Evolutionary conservation across 1,284 basidiomycete species (phyloP).

Genomic region (Neonothopanus nambi): DNA sequence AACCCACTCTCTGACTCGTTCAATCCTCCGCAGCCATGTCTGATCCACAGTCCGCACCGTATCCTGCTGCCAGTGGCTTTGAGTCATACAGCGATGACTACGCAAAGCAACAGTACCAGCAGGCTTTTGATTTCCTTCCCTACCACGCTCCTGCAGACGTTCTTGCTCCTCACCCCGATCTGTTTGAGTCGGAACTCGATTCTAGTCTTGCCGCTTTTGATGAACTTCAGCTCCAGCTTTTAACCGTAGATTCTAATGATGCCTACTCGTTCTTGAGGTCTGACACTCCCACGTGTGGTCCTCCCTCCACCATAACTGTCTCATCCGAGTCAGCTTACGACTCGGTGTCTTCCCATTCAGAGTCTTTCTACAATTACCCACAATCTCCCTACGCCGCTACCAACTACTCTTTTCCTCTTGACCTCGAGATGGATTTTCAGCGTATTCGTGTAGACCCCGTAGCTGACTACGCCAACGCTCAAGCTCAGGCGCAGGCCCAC

Average conservation of each 20-base stretch:
- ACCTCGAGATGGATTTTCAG: constrained; percentile 73
- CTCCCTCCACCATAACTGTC: constrained; percentile 74
- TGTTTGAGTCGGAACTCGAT: constrained; percentile 80
- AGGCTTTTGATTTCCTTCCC: constrained; percentile 64
- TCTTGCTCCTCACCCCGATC: constrained; percentile 72
- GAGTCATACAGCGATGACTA: constrained; percentile 14
- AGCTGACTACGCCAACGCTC: constrained; percentile 53
- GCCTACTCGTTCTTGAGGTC: constrained; percentile 62
- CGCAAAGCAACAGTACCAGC: constrained; percentile 29
- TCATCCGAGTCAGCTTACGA: constrained; percentile 78
- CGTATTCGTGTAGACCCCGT: constrained; percentile 53
- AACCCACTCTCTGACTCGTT: neutral
- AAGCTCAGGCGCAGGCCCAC: constrained; percentile 25
- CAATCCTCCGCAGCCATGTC: constrained; percentile 11
- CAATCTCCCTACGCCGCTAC: constrained; percentile 50
- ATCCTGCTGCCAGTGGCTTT: constrained; percentile 5
- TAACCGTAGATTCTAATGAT: constrained; percentile 62
- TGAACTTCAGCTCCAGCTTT: constrained; percentile 59
- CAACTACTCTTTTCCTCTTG: constrained; percentile 54
- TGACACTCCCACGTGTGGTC: constrained; percentile 64
- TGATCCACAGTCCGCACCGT: constrained; percentile 5
- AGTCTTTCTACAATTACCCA: constrained; percentile 67
- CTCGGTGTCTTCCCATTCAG: constrained; percentile 63
- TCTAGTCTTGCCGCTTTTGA: constrained; percentile 63
- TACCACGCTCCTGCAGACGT: constrained; percentile 67